Base-by-base conservation (phyloP, 23 red algal species). In the Gracilaria caudata region DNA sequence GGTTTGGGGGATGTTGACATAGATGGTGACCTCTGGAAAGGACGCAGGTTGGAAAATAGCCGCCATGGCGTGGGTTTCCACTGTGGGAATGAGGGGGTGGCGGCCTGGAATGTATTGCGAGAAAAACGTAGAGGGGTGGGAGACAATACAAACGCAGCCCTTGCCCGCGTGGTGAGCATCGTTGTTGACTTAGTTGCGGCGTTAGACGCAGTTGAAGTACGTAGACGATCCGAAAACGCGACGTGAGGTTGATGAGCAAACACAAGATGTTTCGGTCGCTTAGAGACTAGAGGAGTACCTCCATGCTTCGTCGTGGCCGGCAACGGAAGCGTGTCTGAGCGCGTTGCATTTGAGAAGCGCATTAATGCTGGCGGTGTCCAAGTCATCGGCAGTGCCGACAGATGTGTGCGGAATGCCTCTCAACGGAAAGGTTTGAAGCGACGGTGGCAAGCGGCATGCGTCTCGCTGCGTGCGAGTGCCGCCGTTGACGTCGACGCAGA, bases 1-100 rank as follows among this genome's bases (percentile, higher is more conserved):
- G 40, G 39, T 21, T 75, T 75, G 34, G 70, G 70, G 4, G 70
- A 11, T 3, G 70, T 75, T 9, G 70, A 75, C 3, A 75, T 16
- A 9, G 70, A 75, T 0, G 70, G 70, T 0, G n/a, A 12, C 16
- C 38, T 16, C 39, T 38, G 70, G 25, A 75, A 75, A 3, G 70
- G 39, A 47, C 70, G 70, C 25, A 75, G 43, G 33, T 75, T 75
- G 39, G 70, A 49, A 47, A 75, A 75, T 4, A 40, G 43, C 39
- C 70, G 70, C 70, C 70, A 75, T 49, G 70, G 70, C 39, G 70
- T 12, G 5, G 70, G 43, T 19, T 75, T 75, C 70, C 70, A 75
- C 7, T 49, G 70, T 21, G 70, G 70, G 26, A 75, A 75, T 0
- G 70, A 4, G 7, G 29, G 21, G 6, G 70, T 16, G 7, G 70